phyloP scores from a whole-genome alignment of 2,329 filamentous ascomycete species.

The Botrytis medusae region DNA sequence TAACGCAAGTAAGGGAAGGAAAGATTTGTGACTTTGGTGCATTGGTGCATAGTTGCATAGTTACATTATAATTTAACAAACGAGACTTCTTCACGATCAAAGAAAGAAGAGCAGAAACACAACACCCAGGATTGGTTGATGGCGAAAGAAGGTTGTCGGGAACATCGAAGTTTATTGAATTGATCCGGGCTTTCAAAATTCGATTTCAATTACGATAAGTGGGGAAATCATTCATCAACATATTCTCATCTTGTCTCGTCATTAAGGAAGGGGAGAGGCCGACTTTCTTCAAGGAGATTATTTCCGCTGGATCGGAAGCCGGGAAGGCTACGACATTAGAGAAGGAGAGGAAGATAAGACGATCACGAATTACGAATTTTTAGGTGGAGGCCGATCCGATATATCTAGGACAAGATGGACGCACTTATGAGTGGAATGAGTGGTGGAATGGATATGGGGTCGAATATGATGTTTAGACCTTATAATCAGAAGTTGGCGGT shows the following conservation, averaged over 20 bases:
- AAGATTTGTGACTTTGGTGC: not conserved
- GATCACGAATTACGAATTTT: not conserved
- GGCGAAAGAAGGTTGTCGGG: not conserved
- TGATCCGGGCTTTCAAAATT: not conserved
- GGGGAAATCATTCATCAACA: not conserved
- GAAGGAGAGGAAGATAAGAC: not conserved
- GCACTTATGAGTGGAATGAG: conserved; percentile 26
- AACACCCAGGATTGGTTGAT: not conserved
- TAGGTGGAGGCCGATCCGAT: no score
- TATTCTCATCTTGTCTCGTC: not conserved
- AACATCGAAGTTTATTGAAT: not conserved
- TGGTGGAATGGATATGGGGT: conserved; percentile 31
- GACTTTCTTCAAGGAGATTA: not conserved
- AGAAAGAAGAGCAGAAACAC: not conserved
- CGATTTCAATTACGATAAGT: not conserved
- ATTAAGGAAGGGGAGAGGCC: not conserved
- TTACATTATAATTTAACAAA: conserved; percentile 8
- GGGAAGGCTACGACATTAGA: not conserved
- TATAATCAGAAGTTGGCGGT: conserved; percentile 53
- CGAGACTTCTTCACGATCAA: not conserved
- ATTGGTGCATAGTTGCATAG: conserved; percentile 2
- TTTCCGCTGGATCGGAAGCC: conserved; percentile 7
- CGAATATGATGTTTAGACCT: conserved; percentile 44
- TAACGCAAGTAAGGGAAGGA: not conserved
- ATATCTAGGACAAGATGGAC: conserved; percentile 16